A percentile compares a stretch with the other conserved stretches of the same genome.
phyloP scores from a whole-genome alignment of 345 rosid genomes.

The Anacardium occidentale region DNA sequence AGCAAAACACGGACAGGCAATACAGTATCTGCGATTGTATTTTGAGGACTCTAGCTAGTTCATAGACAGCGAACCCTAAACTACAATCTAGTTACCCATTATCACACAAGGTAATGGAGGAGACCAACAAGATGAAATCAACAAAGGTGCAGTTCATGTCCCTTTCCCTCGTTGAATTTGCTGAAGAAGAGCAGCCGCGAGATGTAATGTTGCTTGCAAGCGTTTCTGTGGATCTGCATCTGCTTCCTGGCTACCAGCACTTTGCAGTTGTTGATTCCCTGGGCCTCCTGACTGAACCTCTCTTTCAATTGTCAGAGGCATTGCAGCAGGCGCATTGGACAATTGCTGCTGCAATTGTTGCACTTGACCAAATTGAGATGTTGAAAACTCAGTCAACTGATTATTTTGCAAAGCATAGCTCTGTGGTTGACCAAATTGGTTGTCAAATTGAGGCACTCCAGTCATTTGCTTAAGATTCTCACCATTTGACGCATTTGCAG shows the following conservation, averaged over 20 bases:
- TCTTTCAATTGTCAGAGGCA: slow-evolving; percentile 24
- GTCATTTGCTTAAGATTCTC: slow-evolving; percentile 35
- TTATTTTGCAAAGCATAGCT: slow-evolving; percentile 39
- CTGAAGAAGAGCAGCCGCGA: slow-evolving; percentile 94
- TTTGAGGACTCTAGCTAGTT: neutral
- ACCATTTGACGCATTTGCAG: slow-evolving; percentile 28
- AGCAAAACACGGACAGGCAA: neutral
- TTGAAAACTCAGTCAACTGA: slow-evolving; percentile 36
- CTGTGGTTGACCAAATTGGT: slow-evolving; percentile 36
- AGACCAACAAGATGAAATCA: neutral
- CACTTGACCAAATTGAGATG: slow-evolving; percentile 47
- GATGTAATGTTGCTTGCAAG: slow-evolving; percentile 84
- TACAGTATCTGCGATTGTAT: neutral
- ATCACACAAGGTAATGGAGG: neutral
- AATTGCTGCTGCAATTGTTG: slow-evolving; percentile 50
- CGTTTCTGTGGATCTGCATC: slow-evolving; percentile 88
- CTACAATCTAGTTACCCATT: neutral
- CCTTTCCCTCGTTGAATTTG: slow-evolving; percentile 89
- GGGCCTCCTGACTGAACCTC: slow-evolving; percentile 32
- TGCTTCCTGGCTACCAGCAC: slow-evolving; percentile 39
- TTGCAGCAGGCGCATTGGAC: slow-evolving; percentile 24
- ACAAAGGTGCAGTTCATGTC: slow-evolving; percentile 25
- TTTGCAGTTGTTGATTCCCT: slow-evolving; percentile 41
- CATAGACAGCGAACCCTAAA: neutral
- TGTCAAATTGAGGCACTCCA: slow-evolving; percentile 31